Evolutionary conservation across 2,329 filamentous ascomycete genomes (phyloP).

Genomic region (Stagonosporopsis tanaceti): DNA sequence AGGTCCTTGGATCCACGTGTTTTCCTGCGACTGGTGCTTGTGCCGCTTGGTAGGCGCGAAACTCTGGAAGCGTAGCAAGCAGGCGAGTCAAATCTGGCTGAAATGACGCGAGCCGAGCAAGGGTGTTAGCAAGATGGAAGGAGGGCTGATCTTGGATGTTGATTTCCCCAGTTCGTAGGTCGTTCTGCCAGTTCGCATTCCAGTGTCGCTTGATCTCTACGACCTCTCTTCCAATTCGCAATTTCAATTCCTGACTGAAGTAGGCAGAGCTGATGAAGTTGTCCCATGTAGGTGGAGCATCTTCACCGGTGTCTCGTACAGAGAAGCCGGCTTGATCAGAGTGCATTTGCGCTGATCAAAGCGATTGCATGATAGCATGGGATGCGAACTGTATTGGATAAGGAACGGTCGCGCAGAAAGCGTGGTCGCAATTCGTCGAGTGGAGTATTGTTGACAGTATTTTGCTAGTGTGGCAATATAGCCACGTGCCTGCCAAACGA

Average conservation of each 20-base stretch:
- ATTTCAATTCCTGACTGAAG: neutral
- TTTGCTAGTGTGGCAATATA: no score
- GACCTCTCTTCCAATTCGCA: neutral
- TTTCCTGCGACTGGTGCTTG: neutral
- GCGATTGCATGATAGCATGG: no score
- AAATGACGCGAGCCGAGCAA: neutral
- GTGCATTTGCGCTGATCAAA: no score
- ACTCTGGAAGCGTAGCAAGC: neutral
- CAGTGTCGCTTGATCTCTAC: neutral
- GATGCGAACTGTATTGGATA: no score
- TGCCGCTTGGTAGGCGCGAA: neutral
- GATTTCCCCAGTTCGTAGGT: neutral
- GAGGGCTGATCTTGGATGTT: neutral
- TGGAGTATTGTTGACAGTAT: no score
- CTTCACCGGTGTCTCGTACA: neutral
- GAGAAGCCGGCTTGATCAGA: no score
- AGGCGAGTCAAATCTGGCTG: neutral
- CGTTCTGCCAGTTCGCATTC: neutral
- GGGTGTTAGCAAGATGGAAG: neutral
- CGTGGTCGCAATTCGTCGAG: no score
- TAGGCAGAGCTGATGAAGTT: neutral
- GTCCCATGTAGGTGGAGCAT: neutral
- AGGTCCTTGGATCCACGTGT: neutral
- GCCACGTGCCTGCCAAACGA: no score
- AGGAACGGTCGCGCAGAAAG: no score